A percentile compares a stretch with the other conserved stretches of the same genome.
Conservation (phyloP, 345 rosid species). For the Gossypium arboreum region DNA sequence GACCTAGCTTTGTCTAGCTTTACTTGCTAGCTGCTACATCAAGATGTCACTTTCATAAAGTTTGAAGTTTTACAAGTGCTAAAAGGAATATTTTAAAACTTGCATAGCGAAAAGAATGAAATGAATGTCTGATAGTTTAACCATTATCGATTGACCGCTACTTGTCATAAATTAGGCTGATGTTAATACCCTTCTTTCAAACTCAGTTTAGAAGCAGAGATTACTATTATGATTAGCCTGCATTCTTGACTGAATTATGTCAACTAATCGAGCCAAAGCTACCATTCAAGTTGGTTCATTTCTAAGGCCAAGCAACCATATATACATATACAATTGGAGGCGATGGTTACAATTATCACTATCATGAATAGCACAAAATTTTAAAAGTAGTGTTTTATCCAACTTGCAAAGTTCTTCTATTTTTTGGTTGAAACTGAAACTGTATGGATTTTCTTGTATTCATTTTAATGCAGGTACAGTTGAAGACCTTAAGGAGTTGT, state of each 20-base stretch:
- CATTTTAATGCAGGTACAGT: slow-evolving; percentile 30
- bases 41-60: background rate
- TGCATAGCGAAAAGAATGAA: background rate
- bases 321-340: background rate
- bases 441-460: slow-evolving; percentile 7
- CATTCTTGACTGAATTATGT: background rate
- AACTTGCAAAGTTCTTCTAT: slow-evolving; percentile 6
- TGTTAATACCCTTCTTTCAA: background rate
- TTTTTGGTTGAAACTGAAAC: slow-evolving; percentile 7
- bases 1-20: background rate
- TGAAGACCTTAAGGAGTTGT: slow-evolving; percentile 51
- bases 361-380: background rate
- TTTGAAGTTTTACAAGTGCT: background rate
- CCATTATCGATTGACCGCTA: background rate
- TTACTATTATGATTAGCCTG: background rate
- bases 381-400: background rate
- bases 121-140: background rate
- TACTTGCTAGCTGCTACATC: background rate
- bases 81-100: background rate
- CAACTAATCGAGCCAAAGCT: background rate
- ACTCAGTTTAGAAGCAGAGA: background rate
- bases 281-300: background rate
- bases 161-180: background rate
- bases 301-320: background rate
- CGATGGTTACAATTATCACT: background rate